Conservation (phyloP, 306 rosid genomes). For the Casuarina equisetifolia region DNA sequence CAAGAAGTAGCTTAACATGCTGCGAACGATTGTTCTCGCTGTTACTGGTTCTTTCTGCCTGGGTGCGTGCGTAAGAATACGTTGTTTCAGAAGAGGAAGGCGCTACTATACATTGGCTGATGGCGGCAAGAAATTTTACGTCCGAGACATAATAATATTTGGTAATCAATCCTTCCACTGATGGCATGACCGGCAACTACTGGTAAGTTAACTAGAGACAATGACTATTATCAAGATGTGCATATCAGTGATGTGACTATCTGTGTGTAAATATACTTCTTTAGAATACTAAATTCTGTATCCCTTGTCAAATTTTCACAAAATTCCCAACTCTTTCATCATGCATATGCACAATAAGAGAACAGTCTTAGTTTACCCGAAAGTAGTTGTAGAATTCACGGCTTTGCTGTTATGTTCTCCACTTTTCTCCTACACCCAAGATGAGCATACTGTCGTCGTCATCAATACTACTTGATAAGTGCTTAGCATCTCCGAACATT, state of each 20-base stretch:
- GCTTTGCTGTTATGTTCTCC: neutral
- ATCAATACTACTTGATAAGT: neutral
- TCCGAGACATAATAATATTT: neutral
- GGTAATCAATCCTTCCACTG: neutral
- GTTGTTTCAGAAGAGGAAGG: conserved; percentile 9
- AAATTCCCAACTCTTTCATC: neutral
- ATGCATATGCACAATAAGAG: neutral
- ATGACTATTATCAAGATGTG: neutral
- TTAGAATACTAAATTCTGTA: neutral
- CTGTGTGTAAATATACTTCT: too few species aligned
- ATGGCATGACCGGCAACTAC: neutral
- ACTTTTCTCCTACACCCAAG: neutral
- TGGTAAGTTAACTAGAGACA: neutral
- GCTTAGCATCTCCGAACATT: neutral
- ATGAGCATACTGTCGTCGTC: neutral
- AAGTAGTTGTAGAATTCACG: neutral
- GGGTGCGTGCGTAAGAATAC: neutral
- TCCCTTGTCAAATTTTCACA: neutral
- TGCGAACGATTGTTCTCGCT: neutral
- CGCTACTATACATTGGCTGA: conserved; percentile 14
- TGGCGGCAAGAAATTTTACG: conserved; percentile 7
- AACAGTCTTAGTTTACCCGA: neutral
- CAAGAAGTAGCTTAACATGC: conserved; percentile 3
- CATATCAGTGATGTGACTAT: neutral
- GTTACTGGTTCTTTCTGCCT: neutral